Base-by-base conservation (phyloP, 208 protist species). In the Trypanosoma cruzi region DNA sequence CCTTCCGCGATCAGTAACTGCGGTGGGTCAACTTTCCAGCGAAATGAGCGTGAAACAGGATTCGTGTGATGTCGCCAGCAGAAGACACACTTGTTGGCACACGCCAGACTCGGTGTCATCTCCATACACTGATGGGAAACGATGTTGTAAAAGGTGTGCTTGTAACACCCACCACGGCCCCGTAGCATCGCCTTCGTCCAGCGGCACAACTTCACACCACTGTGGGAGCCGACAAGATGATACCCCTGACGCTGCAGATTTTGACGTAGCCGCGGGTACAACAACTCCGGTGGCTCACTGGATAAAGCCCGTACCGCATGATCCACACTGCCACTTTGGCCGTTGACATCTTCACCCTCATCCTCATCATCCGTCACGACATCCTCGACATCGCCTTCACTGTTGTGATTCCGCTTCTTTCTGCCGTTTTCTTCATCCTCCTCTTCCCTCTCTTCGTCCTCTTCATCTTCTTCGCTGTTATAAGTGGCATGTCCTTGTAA, bases 71-170 rank as follows among this genome's bases (percentile, higher is more conserved):
- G 96, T 24, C 97, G 77, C 88, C 89, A 97, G 68, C 97, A 99
- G 71, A 99, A 99, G 31, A 99, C 88, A 77, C 97, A 99, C 72
- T 98, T 98, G 73, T 98, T 98, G n/a, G 95, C 95, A 61, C 96
- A 98, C 31, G 98, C 98, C 44, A 99, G 68, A 49, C 84, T 95
- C 50, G 98, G 97, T 11, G 98, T 99, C 80, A 97, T 97, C 81
- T 99, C 97, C 98, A 99, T 99, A 79, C 98, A 99, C 70, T 97
- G 89, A 46, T 96, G 96, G 10, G 82, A 95, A 49, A 79, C 84
- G 78, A 99, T 99, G 75, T 98, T 96, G 81, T 99, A 99, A 71
- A 99, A 99, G 48, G 97, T 98, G 80, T 99, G 95, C 85, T 99
- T 99, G 84, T 99, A 99, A 81, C 97, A 99, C 18, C 97, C 97